These are phyloP conservation scores for Xylariales sp. DNA, from an alignment of 2,329 filamentous ascomycete genomes.

Conservation along the genomic window DNA sequence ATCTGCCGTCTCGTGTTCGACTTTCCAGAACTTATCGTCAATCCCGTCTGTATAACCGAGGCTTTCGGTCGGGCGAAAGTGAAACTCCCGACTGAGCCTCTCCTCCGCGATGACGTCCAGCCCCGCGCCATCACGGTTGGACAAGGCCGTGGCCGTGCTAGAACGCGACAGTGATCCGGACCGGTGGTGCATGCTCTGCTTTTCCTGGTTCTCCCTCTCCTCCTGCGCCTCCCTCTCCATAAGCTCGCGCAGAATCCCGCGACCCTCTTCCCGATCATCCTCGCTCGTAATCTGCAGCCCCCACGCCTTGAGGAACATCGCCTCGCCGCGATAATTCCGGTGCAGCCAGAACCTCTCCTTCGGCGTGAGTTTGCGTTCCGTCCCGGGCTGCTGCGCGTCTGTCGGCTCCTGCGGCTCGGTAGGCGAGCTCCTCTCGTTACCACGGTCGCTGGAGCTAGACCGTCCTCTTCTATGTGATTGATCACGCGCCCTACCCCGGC, in stretches of 20 bases:
- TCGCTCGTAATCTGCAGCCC: slow-evolving; percentile 43
- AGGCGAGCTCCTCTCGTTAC: slow-evolving; percentile 24
- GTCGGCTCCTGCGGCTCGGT: slow-evolving; percentile 17
- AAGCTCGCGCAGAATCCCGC: slow-evolving; percentile 43
- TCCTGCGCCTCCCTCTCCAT: slow-evolving; percentile 43
- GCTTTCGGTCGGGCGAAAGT: slow-evolving; percentile 18
- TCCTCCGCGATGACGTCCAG: slow-evolving; percentile 43
- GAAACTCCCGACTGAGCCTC: slow-evolving; percentile 33
- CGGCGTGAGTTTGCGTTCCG: slow-evolving; percentile 37
- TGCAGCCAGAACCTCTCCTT: slow-evolving; percentile 47
- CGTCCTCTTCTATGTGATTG: slow-evolving; percentile 23
- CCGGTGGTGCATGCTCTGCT: slow-evolving; percentile 30
- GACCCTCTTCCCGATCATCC: slow-evolving; percentile 46
- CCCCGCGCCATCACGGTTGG: slow-evolving; percentile 28
- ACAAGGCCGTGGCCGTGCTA: slow-evolving; percentile 25
- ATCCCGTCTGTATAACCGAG: slow-evolving; percentile 1
- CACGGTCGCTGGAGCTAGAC: slow-evolving; percentile 26
- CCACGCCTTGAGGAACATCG: slow-evolving; percentile 46
- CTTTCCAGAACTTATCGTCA: slow-evolving; percentile 23
- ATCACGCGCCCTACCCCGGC: slow-evolving; percentile 29
- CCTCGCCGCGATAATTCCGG: slow-evolving; percentile 47
- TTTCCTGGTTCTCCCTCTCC: slow-evolving; percentile 31
- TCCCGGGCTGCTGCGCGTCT: slow-evolving; percentile 9
- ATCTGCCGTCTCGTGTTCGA: slow-evolving; percentile 13
- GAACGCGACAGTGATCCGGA: slow-evolving; percentile 30